Conservation (phyloP, 768 basidiomycete species). For the Russula virescens region DNA sequence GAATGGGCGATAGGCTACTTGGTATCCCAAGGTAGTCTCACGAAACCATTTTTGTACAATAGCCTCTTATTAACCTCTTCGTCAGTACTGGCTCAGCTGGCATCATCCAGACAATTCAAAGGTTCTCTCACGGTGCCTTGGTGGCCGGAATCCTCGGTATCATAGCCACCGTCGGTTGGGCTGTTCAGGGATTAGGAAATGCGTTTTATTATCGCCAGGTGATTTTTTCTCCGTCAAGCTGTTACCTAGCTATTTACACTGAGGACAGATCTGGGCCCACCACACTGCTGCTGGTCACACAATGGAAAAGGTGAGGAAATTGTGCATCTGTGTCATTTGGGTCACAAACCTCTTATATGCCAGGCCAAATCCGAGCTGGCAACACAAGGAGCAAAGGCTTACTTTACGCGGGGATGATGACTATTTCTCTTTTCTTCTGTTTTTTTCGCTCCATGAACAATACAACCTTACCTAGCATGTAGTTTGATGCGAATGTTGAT, state of each 20-base stretch:
- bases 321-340: slow-evolving; percentile 2
- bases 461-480: neutral
- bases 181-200: slow-evolving; percentile 75
- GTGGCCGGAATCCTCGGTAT: slow-evolving; percentile 77
- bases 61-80: neutral
- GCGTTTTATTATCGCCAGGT: slow-evolving; percentile 78
- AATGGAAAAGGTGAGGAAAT: slow-evolving; percentile 62
- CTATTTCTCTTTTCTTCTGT: slow-evolving; percentile 12
- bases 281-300: slow-evolving; percentile 82
- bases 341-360: slow-evolving; percentile 9
- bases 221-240: slow-evolving; percentile 26
- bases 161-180: slow-evolving; percentile 83
- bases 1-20: slow-evolving; percentile 60
- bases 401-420: slow-evolving; percentile 76
- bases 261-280: slow-evolving; percentile 65
- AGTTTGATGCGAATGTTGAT: neutral
- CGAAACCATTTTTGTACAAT: neutral
- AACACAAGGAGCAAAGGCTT: slow-evolving; percentile 78
- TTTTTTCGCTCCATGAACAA: slow-evolving; percentile 3
- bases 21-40: slow-evolving; percentile 73
- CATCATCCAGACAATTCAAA: slow-evolving; percentile 84
- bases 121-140: slow-evolving; percentile 66
- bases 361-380: slow-evolving; percentile 84
- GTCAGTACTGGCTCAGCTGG: slow-evolving; percentile 89
- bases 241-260: slow-evolving; percentile 2